Conservation (phyloP, 208 protist genomes). For the Tritrichomonas musculus region DNA sequence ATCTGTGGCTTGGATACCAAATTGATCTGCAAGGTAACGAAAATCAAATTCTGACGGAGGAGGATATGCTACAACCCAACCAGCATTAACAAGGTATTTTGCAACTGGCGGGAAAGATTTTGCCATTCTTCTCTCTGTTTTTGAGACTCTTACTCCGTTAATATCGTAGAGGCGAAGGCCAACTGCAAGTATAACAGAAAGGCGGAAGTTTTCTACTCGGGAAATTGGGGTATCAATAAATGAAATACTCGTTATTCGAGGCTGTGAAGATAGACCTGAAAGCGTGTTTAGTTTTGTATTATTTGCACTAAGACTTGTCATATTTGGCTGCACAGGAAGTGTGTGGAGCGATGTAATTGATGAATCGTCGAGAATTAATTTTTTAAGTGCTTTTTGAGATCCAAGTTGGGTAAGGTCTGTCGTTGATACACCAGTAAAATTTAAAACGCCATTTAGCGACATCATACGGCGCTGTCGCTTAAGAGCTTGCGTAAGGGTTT, state of each 20-base stretch:
- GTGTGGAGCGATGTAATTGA: not conserved
- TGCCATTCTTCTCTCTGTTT: not conserved
- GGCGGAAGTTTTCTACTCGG: not conserved
- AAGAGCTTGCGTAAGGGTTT: not conserved
- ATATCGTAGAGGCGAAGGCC: not conserved
- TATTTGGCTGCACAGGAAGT: not conserved
- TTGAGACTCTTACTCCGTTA: not conserved
- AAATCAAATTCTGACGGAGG: not conserved
- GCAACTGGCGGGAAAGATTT: slow-evolving; percentile 18
- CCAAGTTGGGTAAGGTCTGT: not conserved
- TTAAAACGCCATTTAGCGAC: not conserved
- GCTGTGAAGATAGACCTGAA: not conserved
- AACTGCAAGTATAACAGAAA: not conserved
- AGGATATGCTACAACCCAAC: not conserved
- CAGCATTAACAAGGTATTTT: not conserved
- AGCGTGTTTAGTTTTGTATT: not conserved
- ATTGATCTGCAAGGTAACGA: slow-evolving; percentile 7
- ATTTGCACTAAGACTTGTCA: not conserved
- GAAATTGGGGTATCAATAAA: not conserved
- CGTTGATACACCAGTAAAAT: not conserved
- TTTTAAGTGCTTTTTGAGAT: not conserved
- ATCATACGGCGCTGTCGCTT: not conserved
- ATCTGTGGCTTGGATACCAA: not conserved
- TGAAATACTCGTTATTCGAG: not conserved
- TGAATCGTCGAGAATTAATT: not conserved